Base-by-base conservation (phyloP, 129 eudicot species). In the Artemisia annua region DNA sequence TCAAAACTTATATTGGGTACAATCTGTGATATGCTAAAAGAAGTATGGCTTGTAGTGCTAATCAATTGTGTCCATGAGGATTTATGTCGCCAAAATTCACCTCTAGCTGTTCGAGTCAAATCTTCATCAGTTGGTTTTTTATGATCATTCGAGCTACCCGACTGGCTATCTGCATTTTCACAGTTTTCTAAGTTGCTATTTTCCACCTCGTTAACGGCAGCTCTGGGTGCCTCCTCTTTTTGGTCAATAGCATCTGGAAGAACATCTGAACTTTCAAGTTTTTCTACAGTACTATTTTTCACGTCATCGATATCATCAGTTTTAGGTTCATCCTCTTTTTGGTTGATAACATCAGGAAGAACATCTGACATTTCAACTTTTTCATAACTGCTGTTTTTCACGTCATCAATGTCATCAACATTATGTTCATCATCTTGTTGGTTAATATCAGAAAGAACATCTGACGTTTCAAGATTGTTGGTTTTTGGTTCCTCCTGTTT, bases 11-110 rank as follows among this genome's bases (percentile, higher is more conserved):
- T 46, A 62, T 60, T 63, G 2, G 98, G 95, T 63, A 93, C 48
- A 71, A 95, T 74, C 53, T 90, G 96, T 13, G 94, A 80, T 54
- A 95, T 81, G 85, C 91, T 90, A 80, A 95, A 95, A 9, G 99
- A 87, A 48, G 74, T 85, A 46, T 68, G 74, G 75, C 46, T 73
- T 66, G 88, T 22, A 63, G 78, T 75, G 54, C 72, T 78, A 67
- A 93, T 82, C 64, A 90, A 76, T 72, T 90, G 88, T 12, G 87
- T 81, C 97, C 96, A 95, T 7, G 99, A 88, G 20, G 91, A 88
- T 67, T 90, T 90, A 73, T 85, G 85, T 18, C 77, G 77, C 97
- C 99, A 85, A 4, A 87, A 55, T 15, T 84, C 81, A 66, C 97
- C 96, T 83, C 85, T 86, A 8, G 81, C 83, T 55, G 72, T 63